Evolutionary conservation across 306 rosid species (phyloP), one percentile per base, ranked within the genome.

Genomic region (Abrus precatorius): DNA sequence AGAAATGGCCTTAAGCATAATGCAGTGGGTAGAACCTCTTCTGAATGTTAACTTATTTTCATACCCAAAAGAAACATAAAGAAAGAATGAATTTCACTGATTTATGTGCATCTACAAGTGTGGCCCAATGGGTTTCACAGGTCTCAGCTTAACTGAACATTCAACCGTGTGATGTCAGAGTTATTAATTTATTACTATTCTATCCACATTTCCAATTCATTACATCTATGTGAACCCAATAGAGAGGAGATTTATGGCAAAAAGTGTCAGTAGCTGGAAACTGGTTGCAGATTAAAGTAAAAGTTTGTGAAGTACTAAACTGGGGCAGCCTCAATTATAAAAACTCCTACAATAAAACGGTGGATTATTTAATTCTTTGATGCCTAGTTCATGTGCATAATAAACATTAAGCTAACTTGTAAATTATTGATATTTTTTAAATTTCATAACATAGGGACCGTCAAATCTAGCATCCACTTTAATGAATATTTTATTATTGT

Each of bases 311-410:
- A 65, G 62, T 74, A 74, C 69, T 52, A 20, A 33, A 33, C 60
- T 69, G 11, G 47, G 44, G 12, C 49, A 61, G 41, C 41, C 10
- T 50, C 68, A 41, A 62, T 60, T 49, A 69, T 56, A 29, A 79
- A 79, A 69, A 33, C 67, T 61, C 29, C 60, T 55, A 43, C 36
- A n/a, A 50, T 44, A 33, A 61, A 76, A 61, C 68, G 69, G 78
- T 82, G 82, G 54, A 69, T 10, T 76, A 63, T 83, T 77, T 71
- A 83, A 83, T 83, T 79, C 68, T 61, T 52, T 70, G 53, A 77
- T 83, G 69, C 8, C 67, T 70, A 30, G 5, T 1, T 62, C 79
- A 53, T 70, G 6, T 70, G 34, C 74, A 20, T 69, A 36, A 20
- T 69, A 36, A 67, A 76, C 28, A 66, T 12, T 48, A 67, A 65